These are phyloP conservation scores for Hypoxylon sp. DNA, from an alignment of 2,329 filamentous ascomycete genomes.

Conservation along the genomic window DNA sequence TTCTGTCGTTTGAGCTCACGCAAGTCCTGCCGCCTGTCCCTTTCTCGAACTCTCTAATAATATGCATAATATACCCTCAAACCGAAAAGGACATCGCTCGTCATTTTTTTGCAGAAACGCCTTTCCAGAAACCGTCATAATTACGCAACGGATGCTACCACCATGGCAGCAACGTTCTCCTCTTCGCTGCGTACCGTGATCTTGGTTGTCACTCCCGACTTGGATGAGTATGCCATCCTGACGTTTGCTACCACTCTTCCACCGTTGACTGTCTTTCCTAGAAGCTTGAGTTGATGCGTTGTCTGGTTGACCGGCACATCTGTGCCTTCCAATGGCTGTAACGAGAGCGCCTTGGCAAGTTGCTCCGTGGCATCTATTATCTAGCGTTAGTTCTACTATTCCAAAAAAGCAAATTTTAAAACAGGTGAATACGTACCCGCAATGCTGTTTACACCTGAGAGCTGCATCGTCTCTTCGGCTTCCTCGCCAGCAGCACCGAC, in stretches of 20 bases:
- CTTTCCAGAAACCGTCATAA: constrained; percentile 51
- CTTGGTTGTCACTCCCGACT: constrained; percentile 96
- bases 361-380: constrained; percentile 86
- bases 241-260: constrained; percentile 90
- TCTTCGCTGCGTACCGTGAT: constrained; percentile 94
- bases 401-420: constrained; percentile 6
- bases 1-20: constrained; percentile 4
- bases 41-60: constrained; percentile 44
- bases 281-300: constrained; percentile 94
- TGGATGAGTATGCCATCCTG: constrained; percentile 93
- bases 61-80: constrained; percentile 49
- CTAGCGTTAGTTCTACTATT: constrained; percentile 29
- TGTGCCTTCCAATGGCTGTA: constrained; percentile 94
- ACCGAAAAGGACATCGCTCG: constrained; percentile 52
- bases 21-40: constrained; percentile 23
- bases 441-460: constrained; percentile 91
- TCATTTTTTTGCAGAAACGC: constrained; percentile 54
- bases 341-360: constrained; percentile 85
- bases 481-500: constrained; percentile 90
- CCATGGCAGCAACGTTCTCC: constrained; percentile 86
- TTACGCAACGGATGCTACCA: constrained; percentile 88
- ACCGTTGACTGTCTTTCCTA: constrained; percentile 94
- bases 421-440: constrained; percentile 74
- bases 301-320: constrained; percentile 90
- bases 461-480: constrained; percentile 89